These are phyloP conservation scores for Colletotrichum cereale DNA, from an alignment of 2,329 filamentous ascomycete species.

Conservation along the genomic window DNA sequence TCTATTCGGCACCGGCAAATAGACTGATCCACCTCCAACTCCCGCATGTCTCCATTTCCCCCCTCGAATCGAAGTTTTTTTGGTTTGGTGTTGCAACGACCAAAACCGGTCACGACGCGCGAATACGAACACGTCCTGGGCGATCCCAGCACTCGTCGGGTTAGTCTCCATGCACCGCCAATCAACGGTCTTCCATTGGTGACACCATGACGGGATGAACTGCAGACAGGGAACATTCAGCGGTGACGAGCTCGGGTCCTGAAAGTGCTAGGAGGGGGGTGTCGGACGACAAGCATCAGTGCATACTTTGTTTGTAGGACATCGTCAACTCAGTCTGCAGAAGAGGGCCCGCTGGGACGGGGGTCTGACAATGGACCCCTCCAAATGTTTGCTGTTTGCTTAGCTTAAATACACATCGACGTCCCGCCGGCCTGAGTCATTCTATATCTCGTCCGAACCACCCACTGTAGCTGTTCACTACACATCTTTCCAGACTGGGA, in stretches of 20 bases:
- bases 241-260: background rate
- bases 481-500: background rate
- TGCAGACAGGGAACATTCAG: background rate
- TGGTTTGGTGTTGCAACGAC: slow-evolving; percentile 2
- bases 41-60: background rate
- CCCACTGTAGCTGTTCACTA: background rate
- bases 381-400: background rate
- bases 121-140: slow-evolving; percentile 28
- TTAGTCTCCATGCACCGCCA: background rate
- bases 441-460: background rate
- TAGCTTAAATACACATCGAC: background rate
- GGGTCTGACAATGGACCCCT: background rate
- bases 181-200: background rate
- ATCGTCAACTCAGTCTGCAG: background rate
- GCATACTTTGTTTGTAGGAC: no score
- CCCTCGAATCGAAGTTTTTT: background rate
- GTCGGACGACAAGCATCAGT: slow-evolving; percentile 2
- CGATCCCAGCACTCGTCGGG: background rate
- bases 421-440: rapidly evolving
- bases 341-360: slow-evolving; percentile 10
- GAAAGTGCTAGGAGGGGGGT: no score
- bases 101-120: background rate
- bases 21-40: background rate
- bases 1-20: background rate
- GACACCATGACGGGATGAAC: background rate